These are phyloP conservation scores for Capronia epimyces DNA, from an alignment of 2,329 filamentous ascomycete species.

Conservation along the genomic window DNA sequence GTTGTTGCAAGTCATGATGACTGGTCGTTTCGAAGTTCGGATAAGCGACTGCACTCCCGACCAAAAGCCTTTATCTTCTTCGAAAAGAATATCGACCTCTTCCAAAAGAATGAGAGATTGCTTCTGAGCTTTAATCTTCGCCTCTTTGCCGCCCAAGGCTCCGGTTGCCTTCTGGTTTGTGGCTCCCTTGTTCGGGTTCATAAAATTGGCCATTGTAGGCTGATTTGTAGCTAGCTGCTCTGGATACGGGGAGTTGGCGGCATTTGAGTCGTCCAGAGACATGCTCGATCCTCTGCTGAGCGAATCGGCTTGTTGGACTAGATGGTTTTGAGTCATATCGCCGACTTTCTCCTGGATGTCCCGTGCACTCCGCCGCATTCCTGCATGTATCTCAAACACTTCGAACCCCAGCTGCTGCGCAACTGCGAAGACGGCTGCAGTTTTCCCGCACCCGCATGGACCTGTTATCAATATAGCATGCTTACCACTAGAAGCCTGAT, in stretches of 20 bases:
- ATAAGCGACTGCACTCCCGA: slow-evolving; percentile 71
- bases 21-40: slow-evolving; percentile 77
- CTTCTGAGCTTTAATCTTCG: slow-evolving; percentile 57
- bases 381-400: slow-evolving; percentile 88
- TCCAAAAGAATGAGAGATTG: slow-evolving; percentile 92
- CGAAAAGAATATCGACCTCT: slow-evolving; percentile 88
- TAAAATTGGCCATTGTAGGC: slow-evolving; percentile 26
- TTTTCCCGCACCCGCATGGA: slow-evolving; percentile 86
- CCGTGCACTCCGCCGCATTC: slow-evolving; percentile 75
- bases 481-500: slow-evolving; percentile 43
- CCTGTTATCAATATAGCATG: slow-evolving; percentile 88
- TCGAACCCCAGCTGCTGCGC: slow-evolving; percentile 90
- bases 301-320: slow-evolving; percentile 54
- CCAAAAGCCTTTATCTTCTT: slow-evolving; percentile 97
- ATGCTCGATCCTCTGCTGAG: slow-evolving; percentile 23
- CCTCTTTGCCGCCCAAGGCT: slow-evolving; percentile 5
- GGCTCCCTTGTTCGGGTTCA: slow-evolving; percentile 13
- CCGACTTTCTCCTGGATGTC: slow-evolving; percentile 89
- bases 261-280: slow-evolving; percentile 11
- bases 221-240: slow-evolving; percentile 27
- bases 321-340: slow-evolving; percentile 93
- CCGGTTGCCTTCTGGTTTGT: slow-evolving; percentile 28
- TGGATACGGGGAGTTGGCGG: slow-evolving; percentile 16
- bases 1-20: slow-evolving; percentile 92
- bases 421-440: slow-evolving; percentile 82